Evolutionary conservation across 208 protist genomes (phyloP).

Genomic region (Sergeia podlipaevii): DNA sequence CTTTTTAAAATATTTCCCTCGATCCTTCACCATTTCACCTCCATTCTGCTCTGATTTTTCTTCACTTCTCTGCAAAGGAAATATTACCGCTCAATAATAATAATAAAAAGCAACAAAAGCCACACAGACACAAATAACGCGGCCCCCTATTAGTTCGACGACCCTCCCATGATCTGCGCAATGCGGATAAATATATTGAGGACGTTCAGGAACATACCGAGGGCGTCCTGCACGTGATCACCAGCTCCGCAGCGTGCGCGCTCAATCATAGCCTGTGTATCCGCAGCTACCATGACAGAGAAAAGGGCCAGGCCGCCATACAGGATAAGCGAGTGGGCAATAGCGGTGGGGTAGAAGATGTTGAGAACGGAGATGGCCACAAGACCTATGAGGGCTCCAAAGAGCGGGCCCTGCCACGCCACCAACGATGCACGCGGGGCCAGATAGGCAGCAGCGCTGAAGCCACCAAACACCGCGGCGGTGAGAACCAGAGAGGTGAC

Average conservation of each 20-base stretch:
- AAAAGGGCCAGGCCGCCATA: conserved; percentile 88
- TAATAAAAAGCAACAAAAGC: background rate
- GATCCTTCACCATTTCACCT: too few species aligned
- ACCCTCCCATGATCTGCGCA: conserved; percentile 74
- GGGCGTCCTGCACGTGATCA: conserved; percentile 79
- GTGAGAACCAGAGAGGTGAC: conserved; percentile 77
- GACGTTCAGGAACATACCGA: conserved; percentile 85
- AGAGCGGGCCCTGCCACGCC: conserved; percentile 83
- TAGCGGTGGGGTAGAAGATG: conserved; percentile 83
- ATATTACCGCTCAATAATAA: too few species aligned
- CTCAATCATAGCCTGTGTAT: conserved; percentile 91
- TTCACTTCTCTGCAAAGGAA: too few species aligned
- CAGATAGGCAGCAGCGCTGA: conserved; percentile 81
- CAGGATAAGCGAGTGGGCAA: conserved; percentile 78
- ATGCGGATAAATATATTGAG: conserved; percentile 90
- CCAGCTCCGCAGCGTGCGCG: conserved; percentile 74
- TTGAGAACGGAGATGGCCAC: conserved; percentile 79
- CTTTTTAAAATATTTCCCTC: too few species aligned
- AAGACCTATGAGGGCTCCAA: conserved; percentile 80
- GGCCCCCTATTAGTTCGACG: conserved; percentile 38
- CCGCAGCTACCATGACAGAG: conserved; percentile 70
- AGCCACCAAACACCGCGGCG: conserved; percentile 78
- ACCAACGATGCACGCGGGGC: conserved; percentile 73
- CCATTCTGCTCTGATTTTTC: too few species aligned
- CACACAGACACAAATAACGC: background rate